Percentiles rank a stretch among this genome's conserved stretches.
These are phyloP conservation scores for Meira nashicola DNA, from an alignment of 1,284 basidiomycete species.

Conservation along the genomic window DNA sequence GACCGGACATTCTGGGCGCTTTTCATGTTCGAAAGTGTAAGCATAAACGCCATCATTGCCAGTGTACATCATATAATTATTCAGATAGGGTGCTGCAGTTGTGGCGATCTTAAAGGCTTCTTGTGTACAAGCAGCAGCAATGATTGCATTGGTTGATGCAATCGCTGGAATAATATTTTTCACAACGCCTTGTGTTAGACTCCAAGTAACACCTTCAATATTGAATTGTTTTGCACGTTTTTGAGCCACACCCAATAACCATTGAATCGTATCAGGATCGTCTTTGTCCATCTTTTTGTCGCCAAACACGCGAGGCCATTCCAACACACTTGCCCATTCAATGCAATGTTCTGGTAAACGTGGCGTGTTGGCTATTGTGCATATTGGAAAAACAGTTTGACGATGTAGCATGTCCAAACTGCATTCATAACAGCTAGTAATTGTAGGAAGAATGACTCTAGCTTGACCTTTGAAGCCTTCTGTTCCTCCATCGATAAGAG, in stretches of 20 bases:
- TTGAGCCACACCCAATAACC: conserved; percentile 76
- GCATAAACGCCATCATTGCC: conserved; percentile 96
- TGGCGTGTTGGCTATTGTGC: conserved; percentile 98
- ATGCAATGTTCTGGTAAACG: conserved; percentile 98
- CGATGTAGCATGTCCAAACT: conserved; percentile 97
- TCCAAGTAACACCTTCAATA: conserved; percentile 97
- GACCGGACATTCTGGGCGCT: conserved; percentile 87
- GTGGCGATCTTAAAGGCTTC: conserved; percentile 99
- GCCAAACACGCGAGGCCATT: conserved; percentile 89
- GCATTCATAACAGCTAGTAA: conserved; percentile 97
- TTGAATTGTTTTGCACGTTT: conserved; percentile 78
- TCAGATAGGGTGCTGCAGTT: conserved; percentile 82
- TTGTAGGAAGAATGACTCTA: conserved; percentile 88
- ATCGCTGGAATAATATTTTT: conserved; percentile 97
- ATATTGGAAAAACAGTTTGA: conserved; percentile 93
- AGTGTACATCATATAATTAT: conserved; percentile 88
- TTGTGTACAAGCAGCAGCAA: conserved; percentile 88
- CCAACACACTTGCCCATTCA: conserved; percentile 98
- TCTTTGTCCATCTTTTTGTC: conserved; percentile 59
- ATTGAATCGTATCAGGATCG: conserved; percentile 91
- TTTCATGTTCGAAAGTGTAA: conserved; percentile 93
- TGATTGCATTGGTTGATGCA: conserved; percentile 49
- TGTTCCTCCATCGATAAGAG: conserved; percentile 97
- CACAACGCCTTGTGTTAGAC: conserved; percentile 93
- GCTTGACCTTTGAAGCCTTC: conserved; percentile 99